Percentiles rank a stretch among this genome's conserved stretches.
Conservation (phyloP, 176 grass and related monocot species). For the Typha latifolia region DNA sequence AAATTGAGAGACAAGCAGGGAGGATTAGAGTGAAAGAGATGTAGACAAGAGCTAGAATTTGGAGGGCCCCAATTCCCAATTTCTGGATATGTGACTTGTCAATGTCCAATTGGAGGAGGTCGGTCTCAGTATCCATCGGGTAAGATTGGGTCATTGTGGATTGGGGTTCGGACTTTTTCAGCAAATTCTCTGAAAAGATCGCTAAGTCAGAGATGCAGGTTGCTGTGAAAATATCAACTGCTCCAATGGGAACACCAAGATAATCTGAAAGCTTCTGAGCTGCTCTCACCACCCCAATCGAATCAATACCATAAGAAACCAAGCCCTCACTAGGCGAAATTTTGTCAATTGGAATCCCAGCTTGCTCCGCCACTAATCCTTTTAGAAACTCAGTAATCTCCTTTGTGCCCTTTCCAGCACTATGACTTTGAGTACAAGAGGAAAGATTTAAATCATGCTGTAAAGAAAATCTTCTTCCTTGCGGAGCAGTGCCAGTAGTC, state of each 20-base stretch:
- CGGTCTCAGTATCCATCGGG: slow-evolving; percentile 24
- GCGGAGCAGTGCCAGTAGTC: slow-evolving; percentile 42
- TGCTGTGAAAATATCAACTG: slow-evolving; percentile 66
- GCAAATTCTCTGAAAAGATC: slow-evolving; percentile 46
- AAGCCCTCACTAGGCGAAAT: slow-evolving; percentile 47
- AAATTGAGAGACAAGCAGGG: slow-evolving; percentile 47
- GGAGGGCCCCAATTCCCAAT: slow-evolving; percentile 34
- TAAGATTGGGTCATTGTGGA: slow-evolving; percentile 14
- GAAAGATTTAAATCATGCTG: slow-evolving; percentile 18
- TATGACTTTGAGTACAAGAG: background rate
- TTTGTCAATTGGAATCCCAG: slow-evolving; percentile 45
- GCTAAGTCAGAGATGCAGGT: slow-evolving; percentile 54
- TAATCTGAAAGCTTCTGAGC: slow-evolving; percentile 70
- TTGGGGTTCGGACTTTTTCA: slow-evolving; percentile 29
- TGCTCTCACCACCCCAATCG: slow-evolving; percentile 54
- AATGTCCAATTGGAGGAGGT: slow-evolving; percentile 7
- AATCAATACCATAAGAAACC: slow-evolving; percentile 69
- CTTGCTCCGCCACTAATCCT: slow-evolving; percentile 57
- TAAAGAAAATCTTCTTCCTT: slow-evolving; percentile 16
- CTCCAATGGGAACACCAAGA: slow-evolving; percentile 62
- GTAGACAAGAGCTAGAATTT: slow-evolving; percentile 44
- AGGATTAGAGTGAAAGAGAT: slow-evolving; percentile 49
- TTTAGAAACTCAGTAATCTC: slow-evolving; percentile 49
- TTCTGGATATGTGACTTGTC: slow-evolving; percentile 19
- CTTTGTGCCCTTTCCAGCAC: slow-evolving; percentile 31